These are phyloP conservation scores for Naganishia kalamii DNA, from an alignment of 768 basidiomycete species.

Conservation along the genomic window DNA sequence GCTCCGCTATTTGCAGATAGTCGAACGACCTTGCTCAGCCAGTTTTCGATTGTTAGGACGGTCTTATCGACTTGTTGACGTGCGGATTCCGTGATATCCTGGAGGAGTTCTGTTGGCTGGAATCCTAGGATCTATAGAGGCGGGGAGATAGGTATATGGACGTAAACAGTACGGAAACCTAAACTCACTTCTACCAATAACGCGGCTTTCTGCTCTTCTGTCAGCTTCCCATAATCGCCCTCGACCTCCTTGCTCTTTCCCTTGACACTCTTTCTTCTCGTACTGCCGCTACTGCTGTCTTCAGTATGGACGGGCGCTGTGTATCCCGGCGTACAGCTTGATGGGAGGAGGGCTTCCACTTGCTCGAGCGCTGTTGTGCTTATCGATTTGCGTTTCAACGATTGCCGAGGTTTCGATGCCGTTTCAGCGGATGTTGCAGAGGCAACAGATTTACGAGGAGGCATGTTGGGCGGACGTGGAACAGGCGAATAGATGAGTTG, in stretches of 20 bases:
- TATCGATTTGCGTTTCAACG: constrained; percentile 1
- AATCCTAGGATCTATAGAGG: constrained; percentile 8
- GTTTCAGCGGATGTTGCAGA: not conserved
- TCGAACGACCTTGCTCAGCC: constrained; percentile 8
- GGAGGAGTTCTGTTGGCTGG: constrained; percentile 12
- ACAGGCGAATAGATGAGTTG: not conserved
- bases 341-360: not conserved
- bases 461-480: not conserved
- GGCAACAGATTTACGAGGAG: not conserved
- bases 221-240: not conserved
- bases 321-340: constrained; percentile 6
- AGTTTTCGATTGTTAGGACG: constrained; percentile 9
- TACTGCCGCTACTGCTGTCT: not conserved
- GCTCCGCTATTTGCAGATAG: not conserved
- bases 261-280: not conserved
- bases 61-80: constrained; percentile 13
- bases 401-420: not conserved
- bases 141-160: not conserved
- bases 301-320: not conserved
- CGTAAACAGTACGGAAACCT: not conserved
- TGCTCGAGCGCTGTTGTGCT: constrained; percentile 3
- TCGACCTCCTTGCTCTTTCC: not conserved
- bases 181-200: constrained; percentile 1
- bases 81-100: constrained; percentile 11
- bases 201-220: constrained; percentile 9